These are phyloP conservation scores for Babesia ovata DNA, from an alignment of 169 alveolate species.

Conservation along the genomic window DNA sequence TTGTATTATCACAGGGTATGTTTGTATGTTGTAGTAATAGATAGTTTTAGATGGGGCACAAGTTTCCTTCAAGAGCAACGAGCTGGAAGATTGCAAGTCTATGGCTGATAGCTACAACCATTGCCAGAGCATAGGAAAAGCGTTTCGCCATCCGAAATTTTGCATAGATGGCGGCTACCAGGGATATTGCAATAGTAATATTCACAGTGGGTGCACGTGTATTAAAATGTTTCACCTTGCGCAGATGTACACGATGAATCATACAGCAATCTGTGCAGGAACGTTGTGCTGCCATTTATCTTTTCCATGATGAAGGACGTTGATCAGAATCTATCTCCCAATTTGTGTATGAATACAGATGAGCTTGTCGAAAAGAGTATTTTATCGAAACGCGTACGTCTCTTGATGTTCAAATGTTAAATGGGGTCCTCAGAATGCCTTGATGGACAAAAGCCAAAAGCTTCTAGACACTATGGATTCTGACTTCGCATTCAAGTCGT, in stretches of 20 bases:
- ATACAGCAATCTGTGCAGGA: constrained; percentile 44
- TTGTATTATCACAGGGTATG: constrained; percentile 26
- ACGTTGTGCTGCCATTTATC: constrained; percentile 59
- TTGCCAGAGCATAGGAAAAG: constrained; percentile 56
- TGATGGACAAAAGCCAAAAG: constrained; percentile 25
- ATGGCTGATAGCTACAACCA: constrained; percentile 55
- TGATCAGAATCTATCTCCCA: constrained; percentile 22
- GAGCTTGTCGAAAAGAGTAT: constrained; percentile 19
- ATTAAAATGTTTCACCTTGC: neutral
- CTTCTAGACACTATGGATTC: constrained; percentile 19
- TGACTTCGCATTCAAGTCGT: constrained; percentile 5
- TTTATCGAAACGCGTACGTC: constrained; percentile 30
- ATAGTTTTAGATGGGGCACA: constrained; percentile 16
- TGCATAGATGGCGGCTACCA: constrained; percentile 69
- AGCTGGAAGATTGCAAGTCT: constrained; percentile 52
- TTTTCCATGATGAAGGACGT: constrained; percentile 36
- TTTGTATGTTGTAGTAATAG: neutral
- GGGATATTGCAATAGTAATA: constrained; percentile 52
- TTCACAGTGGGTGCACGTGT: constrained; percentile 26
- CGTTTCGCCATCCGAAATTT: constrained; percentile 40
- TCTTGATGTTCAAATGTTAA: neutral
- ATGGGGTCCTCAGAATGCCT: constrained; percentile 3
- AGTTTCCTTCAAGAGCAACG: constrained; percentile 56
- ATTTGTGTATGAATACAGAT: constrained; percentile 47
- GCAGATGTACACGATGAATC: constrained; percentile 57